Percentiles rank a stretch among this genome's conserved stretches.
These are phyloP conservation scores for Chlorella sorokiniana DNA, from an alignment of 139 green algal genomes.

Conservation along the genomic window DNA sequence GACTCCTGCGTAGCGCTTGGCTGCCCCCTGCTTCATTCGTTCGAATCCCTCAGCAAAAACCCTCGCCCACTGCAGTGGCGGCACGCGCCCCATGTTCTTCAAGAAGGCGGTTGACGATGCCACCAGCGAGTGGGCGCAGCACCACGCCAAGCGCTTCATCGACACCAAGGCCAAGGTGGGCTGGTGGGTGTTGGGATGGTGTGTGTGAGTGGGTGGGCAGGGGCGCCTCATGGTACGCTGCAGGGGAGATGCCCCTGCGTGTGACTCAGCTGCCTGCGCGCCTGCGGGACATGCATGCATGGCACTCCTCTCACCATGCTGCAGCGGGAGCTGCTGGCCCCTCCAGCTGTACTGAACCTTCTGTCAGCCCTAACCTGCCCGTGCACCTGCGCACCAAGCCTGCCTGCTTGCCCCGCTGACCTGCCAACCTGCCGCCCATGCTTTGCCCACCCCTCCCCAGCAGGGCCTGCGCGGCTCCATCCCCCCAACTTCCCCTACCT, in stretches of 20 bases:
- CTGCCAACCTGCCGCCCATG: not conserved
- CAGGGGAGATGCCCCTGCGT: too few species aligned
- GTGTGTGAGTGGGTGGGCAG: too few species aligned
- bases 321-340: too few species aligned
- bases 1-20: not conserved
- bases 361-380: too few species aligned
- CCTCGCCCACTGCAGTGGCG: not conserved
- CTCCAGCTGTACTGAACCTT: too few species aligned
- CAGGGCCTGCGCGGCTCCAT: conserved; percentile 87
- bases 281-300: too few species aligned
- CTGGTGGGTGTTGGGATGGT: too few species aligned
- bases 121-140: conserved; percentile 88
- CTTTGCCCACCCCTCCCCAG: not conserved
- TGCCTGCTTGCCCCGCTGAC: not conserved
- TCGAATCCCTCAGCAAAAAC: too few species aligned
- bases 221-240: too few species aligned
- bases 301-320: too few species aligned
- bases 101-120: conserved; percentile 83
- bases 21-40: not conserved
- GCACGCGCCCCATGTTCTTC: conserved; percentile 44
- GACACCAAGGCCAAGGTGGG: conserved; percentile 81
- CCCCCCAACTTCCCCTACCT: conserved; percentile 96
- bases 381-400: too few species aligned
- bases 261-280: too few species aligned
- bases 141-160: conserved; percentile 91